Evolutionary conservation across 192 early-diverging fungal genomes (phyloP).

Genomic region (Paraglomus brasilianum): DNA sequence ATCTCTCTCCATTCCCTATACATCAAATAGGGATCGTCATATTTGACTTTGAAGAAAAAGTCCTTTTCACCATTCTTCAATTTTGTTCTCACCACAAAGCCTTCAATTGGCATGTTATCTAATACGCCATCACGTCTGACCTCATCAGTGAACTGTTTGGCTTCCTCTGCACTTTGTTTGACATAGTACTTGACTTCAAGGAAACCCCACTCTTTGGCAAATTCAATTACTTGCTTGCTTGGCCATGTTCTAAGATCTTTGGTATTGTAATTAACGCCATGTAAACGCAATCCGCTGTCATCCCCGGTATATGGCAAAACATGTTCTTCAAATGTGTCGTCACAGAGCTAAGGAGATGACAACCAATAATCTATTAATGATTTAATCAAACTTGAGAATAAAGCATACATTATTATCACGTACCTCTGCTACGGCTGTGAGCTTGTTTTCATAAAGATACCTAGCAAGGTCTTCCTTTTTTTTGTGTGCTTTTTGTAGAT

Average conservation of each 20-base stretch:
- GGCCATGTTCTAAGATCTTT: slow-evolving; percentile 69
- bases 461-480: slow-evolving; percentile 65
- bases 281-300: slow-evolving; percentile 80
- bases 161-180: slow-evolving; percentile 58
- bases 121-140: slow-evolving; percentile 64
- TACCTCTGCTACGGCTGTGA: slow-evolving; percentile 85
- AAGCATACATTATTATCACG: neutral
- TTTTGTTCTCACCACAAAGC: slow-evolving; percentile 86
- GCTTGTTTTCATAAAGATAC: slow-evolving; percentile 69
- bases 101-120: slow-evolving; percentile 77
- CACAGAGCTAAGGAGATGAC: slow-evolving; percentile 67
- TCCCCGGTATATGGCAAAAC: slow-evolving; percentile 82
- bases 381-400: slow-evolving; percentile 3
- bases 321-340: slow-evolving; percentile 96
- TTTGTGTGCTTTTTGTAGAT: slow-evolving; percentile 56
- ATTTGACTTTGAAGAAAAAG: slow-evolving; percentile 94
- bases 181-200: slow-evolving; percentile 49
- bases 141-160: slow-evolving; percentile 65
- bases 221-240: slow-evolving; percentile 55
- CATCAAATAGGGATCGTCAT: slow-evolving; percentile 91
- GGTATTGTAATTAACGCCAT: slow-evolving; percentile 88
- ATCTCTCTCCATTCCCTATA: slow-evolving; percentile 97
- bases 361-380: neutral
- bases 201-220: slow-evolving; percentile 79
- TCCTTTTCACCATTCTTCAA: slow-evolving; percentile 30